A percentile compares a stretch with the other conserved stretches of the same genome.
Conservation (phyloP, 306 rosid genomes). For the Fragaria iinumae region DNA sequence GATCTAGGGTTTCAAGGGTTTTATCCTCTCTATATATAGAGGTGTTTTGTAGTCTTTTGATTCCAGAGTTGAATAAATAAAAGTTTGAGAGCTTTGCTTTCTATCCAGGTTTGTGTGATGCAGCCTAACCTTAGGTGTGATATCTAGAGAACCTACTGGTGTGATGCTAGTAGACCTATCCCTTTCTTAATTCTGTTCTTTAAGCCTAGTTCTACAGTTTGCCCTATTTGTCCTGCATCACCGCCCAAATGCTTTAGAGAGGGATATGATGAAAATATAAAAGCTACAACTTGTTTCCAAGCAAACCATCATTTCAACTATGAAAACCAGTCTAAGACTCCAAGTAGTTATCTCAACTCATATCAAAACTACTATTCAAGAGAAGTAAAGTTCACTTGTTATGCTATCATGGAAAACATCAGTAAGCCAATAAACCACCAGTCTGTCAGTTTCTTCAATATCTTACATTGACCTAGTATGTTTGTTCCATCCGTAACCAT, state of each 20-base stretch:
- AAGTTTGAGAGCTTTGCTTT: too few species aligned
- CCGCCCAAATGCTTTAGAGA: background rate
- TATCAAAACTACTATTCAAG: background rate
- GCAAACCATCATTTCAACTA: background rate
- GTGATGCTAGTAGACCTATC: too few species aligned
- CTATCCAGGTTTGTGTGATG: background rate
- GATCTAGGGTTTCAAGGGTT: too few species aligned
- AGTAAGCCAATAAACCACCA: constrained; percentile 1
- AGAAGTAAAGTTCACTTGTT: background rate
- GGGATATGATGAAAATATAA: background rate
- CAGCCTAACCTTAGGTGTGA: background rate
- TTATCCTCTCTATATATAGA: too few species aligned
- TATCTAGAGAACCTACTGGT: too few species aligned
- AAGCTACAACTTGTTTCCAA: background rate
- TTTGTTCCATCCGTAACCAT: background rate
- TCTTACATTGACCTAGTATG: background rate
- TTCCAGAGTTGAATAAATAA: too few species aligned
- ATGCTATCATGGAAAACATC: background rate
- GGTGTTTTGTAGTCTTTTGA: too few species aligned
- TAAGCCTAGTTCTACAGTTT: too few species aligned
- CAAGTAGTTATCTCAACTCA: background rate
- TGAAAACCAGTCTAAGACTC: background rate
- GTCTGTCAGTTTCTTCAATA: background rate
- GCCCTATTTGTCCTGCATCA: too few species aligned
- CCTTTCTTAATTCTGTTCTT: too few species aligned